Conservation (phyloP, 78 protist genomes). For the Monocercomonoides exilis region DNA sequence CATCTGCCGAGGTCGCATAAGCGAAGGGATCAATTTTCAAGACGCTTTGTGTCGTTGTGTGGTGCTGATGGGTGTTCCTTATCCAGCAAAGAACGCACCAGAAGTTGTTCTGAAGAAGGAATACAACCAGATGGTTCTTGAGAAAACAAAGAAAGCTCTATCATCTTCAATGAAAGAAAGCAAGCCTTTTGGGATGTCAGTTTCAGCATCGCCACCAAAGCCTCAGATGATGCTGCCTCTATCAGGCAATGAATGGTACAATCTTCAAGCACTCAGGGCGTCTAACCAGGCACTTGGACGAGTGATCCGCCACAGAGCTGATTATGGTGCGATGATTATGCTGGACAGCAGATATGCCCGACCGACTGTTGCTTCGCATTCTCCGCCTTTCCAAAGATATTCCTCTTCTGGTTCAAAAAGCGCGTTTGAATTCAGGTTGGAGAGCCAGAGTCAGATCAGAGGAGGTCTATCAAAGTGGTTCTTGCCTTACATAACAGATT, state of each 20-base stretch:
- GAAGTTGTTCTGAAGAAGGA: background rate
- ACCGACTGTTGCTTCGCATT: no score
- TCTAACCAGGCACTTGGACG: conserved; percentile 16
- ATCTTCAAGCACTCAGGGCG: conserved; percentile 7
- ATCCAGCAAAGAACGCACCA: background rate
- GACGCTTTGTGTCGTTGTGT: background rate
- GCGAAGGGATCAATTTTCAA: conserved; percentile 15
- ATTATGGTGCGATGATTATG: conserved; percentile 12
- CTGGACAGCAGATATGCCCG: conserved; percentile 12
- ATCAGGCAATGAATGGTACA: conserved; percentile 9
- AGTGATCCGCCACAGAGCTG: conserved; percentile 1
- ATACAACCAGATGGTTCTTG: background rate
- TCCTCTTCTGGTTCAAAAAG: no score
- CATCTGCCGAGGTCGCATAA: background rate
- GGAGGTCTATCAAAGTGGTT: no score
- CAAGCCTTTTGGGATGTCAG: no score
- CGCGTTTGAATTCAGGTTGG: no score
- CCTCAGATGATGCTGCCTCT: background rate
- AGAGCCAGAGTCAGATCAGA: no score
- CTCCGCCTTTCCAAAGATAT: no score
- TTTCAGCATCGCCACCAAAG: no score
- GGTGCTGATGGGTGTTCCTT: conserved; percentile 5
- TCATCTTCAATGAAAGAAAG: no score
- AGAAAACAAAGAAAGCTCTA: background rate
- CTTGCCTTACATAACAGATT: no score